These are phyloP conservation scores for Phellopilus nigrolimitatus DNA, from an alignment of 1,284 basidiomycete genomes.

Conservation along the genomic window DNA sequence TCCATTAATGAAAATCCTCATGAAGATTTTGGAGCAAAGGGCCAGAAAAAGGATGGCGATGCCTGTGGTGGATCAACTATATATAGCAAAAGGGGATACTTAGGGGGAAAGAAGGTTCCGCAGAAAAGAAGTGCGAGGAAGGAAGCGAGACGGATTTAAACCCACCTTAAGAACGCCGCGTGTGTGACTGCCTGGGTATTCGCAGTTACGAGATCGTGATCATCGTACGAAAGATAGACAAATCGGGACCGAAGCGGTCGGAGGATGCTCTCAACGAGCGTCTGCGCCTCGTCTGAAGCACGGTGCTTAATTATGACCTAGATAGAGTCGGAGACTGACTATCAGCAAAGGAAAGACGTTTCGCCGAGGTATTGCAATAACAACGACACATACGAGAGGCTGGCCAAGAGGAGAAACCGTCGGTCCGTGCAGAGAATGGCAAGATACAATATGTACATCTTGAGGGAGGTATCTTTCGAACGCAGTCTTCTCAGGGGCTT, in stretches of 20 bases:
- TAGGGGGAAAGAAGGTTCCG: background rate
- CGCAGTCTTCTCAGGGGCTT: slow-evolving; percentile 87
- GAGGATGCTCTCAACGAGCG: slow-evolving; percentile 82
- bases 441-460: slow-evolving; percentile 87
- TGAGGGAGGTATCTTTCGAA: slow-evolving; percentile 87
- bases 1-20: background rate
- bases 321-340: background rate
- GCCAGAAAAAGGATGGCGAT: slow-evolving; percentile 12
- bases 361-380: background rate
- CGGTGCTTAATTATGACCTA: slow-evolving; percentile 91
- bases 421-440: slow-evolving; percentile 94
- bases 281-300: slow-evolving; percentile 68
- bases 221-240: slow-evolving; percentile 92
- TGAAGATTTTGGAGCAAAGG: background rate
- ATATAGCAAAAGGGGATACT: too few relatives aligned
- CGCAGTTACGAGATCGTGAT: slow-evolving; percentile 94
- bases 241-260: slow-evolving; percentile 80
- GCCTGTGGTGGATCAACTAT: too few relatives aligned
- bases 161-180: slow-evolving; percentile 90
- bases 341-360: slow-evolving; percentile 9
- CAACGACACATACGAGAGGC: slow-evolving; percentile 63
- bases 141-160: slow-evolving; percentile 14
- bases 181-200: slow-evolving; percentile 99
- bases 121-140: slow-evolving; percentile 6
- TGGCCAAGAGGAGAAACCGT: slow-evolving; percentile 89